Evolutionary conservation across 305 asterid species (phyloP).

Genomic region (Solanum hybrid): DNA sequence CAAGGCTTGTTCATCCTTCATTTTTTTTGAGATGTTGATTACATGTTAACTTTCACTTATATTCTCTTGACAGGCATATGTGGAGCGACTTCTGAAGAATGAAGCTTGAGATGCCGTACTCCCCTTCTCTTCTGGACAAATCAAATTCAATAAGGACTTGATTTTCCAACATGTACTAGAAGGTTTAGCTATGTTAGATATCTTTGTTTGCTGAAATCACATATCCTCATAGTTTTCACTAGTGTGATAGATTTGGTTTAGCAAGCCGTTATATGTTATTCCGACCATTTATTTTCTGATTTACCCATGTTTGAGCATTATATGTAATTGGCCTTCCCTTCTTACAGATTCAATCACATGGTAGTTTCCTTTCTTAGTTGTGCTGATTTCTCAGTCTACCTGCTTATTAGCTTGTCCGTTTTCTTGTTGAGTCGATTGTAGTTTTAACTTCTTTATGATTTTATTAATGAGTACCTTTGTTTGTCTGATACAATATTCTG

Average conservation of each 20-base stretch:
- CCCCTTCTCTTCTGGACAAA: constrained; percentile 1
- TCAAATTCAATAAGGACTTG: not conserved
- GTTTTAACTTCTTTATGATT: not conserved
- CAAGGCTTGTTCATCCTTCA: not conserved
- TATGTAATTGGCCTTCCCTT: not conserved
- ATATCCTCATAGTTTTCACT: not conserved
- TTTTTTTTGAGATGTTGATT: not conserved
- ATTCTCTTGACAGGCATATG: constrained; percentile 62
- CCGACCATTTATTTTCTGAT: not conserved
- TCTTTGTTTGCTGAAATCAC: not conserved
- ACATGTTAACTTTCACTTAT: not conserved
- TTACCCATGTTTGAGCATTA: not conserved
- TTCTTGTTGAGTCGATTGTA: not conserved
- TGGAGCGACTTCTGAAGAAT: constrained; percentile 17
- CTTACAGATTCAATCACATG: not conserved
- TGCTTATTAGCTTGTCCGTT: not conserved
- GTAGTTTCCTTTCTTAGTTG: constrained; percentile 15
- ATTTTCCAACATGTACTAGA: not conserved
- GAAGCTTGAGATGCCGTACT: not conserved
- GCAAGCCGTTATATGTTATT: not conserved
- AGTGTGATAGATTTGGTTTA: not conserved
- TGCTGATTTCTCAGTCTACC: constrained; percentile 1
- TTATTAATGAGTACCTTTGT: not conserved
- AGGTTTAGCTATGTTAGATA: not conserved
- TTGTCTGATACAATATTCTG: not conserved